Percentiles rank a stretch among this genome's conserved stretches.
phyloP scores from a whole-genome alignment of 306 rosid species.

The Vigna hirtella region DNA sequence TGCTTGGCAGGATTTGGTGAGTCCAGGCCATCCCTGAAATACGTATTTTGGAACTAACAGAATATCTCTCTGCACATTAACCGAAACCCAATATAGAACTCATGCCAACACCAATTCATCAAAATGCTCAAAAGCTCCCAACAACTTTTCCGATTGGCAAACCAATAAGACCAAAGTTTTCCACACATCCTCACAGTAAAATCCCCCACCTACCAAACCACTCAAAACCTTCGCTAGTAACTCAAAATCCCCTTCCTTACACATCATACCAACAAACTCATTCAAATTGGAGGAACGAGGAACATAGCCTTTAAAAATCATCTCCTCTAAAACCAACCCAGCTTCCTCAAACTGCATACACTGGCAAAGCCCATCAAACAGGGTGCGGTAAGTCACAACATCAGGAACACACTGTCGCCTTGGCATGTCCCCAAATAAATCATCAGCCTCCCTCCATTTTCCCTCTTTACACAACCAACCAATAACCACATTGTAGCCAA shows the following conservation, averaged over 20 bases:
- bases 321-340: conserved; percentile 67
- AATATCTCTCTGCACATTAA: conserved; percentile 5
- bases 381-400: conserved; percentile 62
- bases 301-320: conserved; percentile 69
- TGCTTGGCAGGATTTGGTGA: neutral
- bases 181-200: conserved; percentile 55
- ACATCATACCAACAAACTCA: conserved; percentile 51
- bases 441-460: conserved; percentile 73
- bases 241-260: conserved; percentile 57
- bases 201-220: conserved; percentile 52
- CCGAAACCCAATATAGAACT: conserved; percentile 28
- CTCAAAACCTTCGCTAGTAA: conserved; percentile 52
- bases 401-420: conserved; percentile 60
- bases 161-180: conserved; percentile 50
- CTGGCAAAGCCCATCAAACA: conserved; percentile 67
- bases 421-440: conserved; percentile 77
- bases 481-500: conserved; percentile 71
- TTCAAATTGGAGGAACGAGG: conserved; percentile 52
- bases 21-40: neutral
- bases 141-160: conserved; percentile 49
- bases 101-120: conserved; percentile 46
- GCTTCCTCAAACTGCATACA: conserved; percentile 67
- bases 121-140: conserved; percentile 48
- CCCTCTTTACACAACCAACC: conserved; percentile 62
- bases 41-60: neutral